Percentiles rank a stretch among this genome's conserved stretches.
These are phyloP conservation scores for Eimeria zaria DNA, from an alignment of 169 alveolate species.

Conservation along the genomic window DNA sequence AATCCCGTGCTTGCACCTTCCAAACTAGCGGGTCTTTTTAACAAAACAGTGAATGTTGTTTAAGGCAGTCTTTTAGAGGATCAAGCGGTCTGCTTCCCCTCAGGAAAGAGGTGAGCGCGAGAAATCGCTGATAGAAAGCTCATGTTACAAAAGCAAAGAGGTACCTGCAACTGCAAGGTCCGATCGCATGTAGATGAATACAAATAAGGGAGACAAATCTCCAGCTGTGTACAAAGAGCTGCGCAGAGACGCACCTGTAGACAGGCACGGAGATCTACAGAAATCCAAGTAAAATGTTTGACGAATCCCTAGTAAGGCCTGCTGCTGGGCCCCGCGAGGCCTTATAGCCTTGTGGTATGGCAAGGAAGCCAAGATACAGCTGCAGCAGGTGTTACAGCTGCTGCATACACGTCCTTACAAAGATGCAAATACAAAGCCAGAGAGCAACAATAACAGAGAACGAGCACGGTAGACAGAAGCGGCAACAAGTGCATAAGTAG, in stretches of 20 bases:
- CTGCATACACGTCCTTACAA: neutral
- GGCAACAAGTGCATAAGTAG: neutral
- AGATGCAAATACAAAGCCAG: neutral
- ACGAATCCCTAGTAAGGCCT: neutral
- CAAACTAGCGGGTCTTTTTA: neutral
- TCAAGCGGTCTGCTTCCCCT: neutral
- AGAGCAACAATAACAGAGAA: neutral
- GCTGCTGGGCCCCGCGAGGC: neutral
- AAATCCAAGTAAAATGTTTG: neutral
- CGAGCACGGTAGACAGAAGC: neutral
- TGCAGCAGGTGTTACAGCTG: too few relatives aligned
- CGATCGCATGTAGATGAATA: neutral
- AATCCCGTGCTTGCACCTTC: neutral
- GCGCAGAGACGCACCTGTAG: neutral
- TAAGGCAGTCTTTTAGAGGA: neutral
- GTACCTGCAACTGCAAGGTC: neutral
- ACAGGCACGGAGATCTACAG: neutral
- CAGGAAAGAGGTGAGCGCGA: neutral
- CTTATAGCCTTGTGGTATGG: neutral
- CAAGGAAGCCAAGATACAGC: neutral
- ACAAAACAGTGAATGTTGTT: neutral
- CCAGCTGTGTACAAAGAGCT: neutral
- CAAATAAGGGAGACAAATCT: neutral
- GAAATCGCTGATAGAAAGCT: neutral
- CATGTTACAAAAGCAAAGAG: neutral